Evolutionary conservation across 1,139 yeast species (phyloP).

Genomic region (Scheffersomyces quercinus): DNA sequence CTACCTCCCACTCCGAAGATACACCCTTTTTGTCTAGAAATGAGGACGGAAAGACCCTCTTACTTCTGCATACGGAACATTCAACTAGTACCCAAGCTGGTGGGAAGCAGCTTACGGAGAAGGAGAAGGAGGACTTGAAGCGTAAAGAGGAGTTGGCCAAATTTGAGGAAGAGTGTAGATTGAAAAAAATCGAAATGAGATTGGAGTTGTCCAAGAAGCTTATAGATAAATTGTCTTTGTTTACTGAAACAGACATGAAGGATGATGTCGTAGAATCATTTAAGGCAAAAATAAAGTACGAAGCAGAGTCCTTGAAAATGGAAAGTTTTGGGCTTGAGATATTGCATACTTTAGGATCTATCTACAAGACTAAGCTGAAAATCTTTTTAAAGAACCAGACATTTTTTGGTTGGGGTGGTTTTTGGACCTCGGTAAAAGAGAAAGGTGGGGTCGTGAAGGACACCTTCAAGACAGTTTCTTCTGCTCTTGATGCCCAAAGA

Average conservation of each 20-base stretch:
- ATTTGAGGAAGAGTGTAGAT: constrained; percentile 74
- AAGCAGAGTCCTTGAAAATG: constrained; percentile 86
- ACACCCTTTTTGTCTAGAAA: neutral
- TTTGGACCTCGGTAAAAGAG: constrained; percentile 82
- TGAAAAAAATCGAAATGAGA: constrained; percentile 72
- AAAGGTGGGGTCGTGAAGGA: constrained; percentile 85
- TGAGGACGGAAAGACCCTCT: constrained; percentile 1
- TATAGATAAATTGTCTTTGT: constrained; percentile 64
- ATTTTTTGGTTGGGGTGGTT: constrained; percentile 79
- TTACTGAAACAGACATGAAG: constrained; percentile 82
- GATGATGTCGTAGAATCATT: constrained; percentile 70
- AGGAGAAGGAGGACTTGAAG: constrained; percentile 48
- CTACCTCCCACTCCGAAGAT: neutral
- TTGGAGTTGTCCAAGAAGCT: constrained; percentile 64
- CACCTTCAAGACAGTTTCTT: constrained; percentile 78
- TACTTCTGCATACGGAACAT: constrained; percentile 4
- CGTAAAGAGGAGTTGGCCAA: constrained; percentile 67
- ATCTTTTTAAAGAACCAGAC: constrained; percentile 59
- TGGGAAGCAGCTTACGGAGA: constrained; percentile 23
- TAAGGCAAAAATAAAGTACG: constrained; percentile 68
- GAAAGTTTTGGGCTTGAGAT: constrained; percentile 94
- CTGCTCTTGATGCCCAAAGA: constrained; percentile 87
- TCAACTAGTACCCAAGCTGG: constrained; percentile 11
- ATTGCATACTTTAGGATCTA: constrained; percentile 80
- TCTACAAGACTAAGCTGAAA: constrained; percentile 69